Evolutionary conservation across 208 protist species (phyloP).

Genomic region (Vickermania spadyakhi): DNA sequence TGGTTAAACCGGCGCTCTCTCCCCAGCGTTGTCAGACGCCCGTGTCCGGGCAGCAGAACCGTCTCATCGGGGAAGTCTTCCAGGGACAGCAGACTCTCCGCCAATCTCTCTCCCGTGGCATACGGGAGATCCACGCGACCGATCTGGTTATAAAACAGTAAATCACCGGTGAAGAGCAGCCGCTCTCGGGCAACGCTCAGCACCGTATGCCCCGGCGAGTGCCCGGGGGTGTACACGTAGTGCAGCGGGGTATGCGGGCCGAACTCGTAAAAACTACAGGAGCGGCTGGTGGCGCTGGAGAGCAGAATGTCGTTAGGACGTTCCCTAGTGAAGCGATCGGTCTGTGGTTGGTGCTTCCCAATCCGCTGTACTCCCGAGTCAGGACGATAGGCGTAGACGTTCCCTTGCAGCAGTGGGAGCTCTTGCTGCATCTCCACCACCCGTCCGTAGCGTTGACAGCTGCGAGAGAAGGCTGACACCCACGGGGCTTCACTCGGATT

Average conservation of each 20-base stretch:
- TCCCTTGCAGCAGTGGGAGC: slow-evolving; percentile 58
- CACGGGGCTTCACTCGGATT: slow-evolving; percentile 66
- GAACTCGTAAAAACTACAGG: slow-evolving; percentile 75
- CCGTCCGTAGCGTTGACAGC: slow-evolving; percentile 70
- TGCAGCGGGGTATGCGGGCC: slow-evolving; percentile 60
- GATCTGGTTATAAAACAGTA: slow-evolving; percentile 77
- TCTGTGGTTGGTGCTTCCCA: slow-evolving; percentile 11
- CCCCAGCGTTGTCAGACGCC: slow-evolving; percentile 77
- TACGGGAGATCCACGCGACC: slow-evolving; percentile 84
- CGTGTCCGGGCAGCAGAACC: slow-evolving; percentile 78
- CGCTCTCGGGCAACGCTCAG: slow-evolving; percentile 68
- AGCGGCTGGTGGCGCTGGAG: slow-evolving; percentile 65
- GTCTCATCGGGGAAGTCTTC: slow-evolving; percentile 74
- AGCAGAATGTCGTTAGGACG: slow-evolving; percentile 63
- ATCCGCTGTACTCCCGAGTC: slow-evolving; percentile 24
- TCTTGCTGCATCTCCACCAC: slow-evolving; percentile 48
- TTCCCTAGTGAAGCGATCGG: slow-evolving; percentile 12
- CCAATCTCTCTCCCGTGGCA: slow-evolving; percentile 63
- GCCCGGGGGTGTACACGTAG: slow-evolving; percentile 84
- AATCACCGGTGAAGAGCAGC: slow-evolving; percentile 80
- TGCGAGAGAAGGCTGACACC: slow-evolving; percentile 66
- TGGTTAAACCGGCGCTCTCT: slow-evolving; percentile 69
- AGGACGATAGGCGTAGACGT: slow-evolving; percentile 48
- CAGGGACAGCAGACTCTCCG: slow-evolving; percentile 67
- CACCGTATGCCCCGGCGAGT: slow-evolving; percentile 88